A percentile compares a stretch with the other conserved stretches of the same genome.
These are phyloP conservation scores for Begonia peltatifolia DNA, from an alignment of 306 rosid genomes.

Conservation along the genomic window DNA sequence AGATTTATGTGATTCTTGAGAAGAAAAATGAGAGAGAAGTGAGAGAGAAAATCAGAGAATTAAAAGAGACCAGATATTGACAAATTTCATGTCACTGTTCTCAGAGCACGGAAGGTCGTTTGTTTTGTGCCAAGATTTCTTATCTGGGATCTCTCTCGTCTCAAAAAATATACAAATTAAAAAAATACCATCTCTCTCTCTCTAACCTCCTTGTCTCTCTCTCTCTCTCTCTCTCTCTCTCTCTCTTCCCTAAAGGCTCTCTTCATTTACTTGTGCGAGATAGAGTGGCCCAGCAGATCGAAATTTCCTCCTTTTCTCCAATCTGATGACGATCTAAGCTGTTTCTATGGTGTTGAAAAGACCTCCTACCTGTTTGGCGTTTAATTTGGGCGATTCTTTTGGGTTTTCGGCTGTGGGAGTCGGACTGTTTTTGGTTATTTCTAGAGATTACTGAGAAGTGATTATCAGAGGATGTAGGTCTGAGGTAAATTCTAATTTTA, in stretches of 20 bases:
- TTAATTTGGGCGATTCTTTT: slow-evolving; percentile 15
- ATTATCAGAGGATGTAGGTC: slow-evolving; percentile 43
- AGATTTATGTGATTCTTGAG: slow-evolving; percentile 3
- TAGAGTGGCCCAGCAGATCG: slow-evolving; percentile 93
- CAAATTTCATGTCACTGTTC: slow-evolving; percentile 97
- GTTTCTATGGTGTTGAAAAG: slow-evolving; percentile 42
- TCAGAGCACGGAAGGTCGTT: slow-evolving; percentile 50
- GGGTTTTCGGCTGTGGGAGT: slow-evolving; percentile 21
- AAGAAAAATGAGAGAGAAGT: background rate
- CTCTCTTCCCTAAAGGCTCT: slow-evolving; percentile 12
- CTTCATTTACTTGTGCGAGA: slow-evolving; percentile 6
- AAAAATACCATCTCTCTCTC: slow-evolving; percentile 25
- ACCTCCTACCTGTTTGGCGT: slow-evolving; percentile 30
- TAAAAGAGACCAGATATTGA: slow-evolving; percentile 95
- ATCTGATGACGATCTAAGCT: slow-evolving; percentile 60
- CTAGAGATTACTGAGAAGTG: slow-evolving; percentile 29
- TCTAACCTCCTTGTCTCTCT: slow-evolving; percentile 13
- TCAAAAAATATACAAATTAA: slow-evolving; percentile 7
- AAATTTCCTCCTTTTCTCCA: slow-evolving; percentile 53
- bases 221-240: slow-evolving; percentile 33
- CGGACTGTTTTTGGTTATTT: slow-evolving; percentile 19
- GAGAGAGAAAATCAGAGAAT: slow-evolving; percentile 71
- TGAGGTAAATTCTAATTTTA: slow-evolving; percentile 57
- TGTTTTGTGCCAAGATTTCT: slow-evolving; percentile 82
- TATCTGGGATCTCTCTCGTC: slow-evolving; percentile 85